A percentile compares a stretch with the other conserved stretches of the same genome.
Evolutionary conservation across 2,329 filamentous ascomycete genomes (phyloP).

Genomic region (Sclerotinia trifoliorum): DNA sequence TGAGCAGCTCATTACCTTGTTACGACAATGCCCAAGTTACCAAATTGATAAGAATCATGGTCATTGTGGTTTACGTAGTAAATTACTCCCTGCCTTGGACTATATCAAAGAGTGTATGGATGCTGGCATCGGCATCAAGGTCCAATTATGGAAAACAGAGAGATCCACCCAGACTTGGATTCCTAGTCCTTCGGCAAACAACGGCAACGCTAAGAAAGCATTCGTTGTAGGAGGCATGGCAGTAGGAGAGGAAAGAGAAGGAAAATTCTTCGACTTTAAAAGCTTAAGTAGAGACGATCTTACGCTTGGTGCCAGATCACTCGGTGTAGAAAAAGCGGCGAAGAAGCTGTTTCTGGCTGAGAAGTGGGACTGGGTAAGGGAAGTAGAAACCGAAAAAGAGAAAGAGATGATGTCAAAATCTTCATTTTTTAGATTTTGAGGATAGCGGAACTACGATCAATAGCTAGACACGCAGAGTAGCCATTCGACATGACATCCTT

Average conservation of each 20-base stretch:
- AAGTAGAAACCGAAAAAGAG: conserved; percentile 19
- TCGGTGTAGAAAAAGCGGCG: conserved; percentile 53
- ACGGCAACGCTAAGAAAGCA: conserved; percentile 23
- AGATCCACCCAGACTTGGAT: conserved; percentile 35
- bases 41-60: conserved; percentile 72
- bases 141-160: conserved; percentile 32
- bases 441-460: background rate
- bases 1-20: conserved; percentile 55
- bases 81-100: conserved; percentile 64
- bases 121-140: conserved; percentile 32
- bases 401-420: conserved; percentile 27
- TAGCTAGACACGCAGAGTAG: background rate
- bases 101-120: conserved; percentile 59
- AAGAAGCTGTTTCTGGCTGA: conserved; percentile 55
- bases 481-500: background rate
- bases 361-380: conserved; percentile 56
- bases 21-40: conserved; percentile 68
- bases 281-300: conserved; percentile 50
- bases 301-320: conserved; percentile 49
- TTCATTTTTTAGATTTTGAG: conserved; percentile 21
- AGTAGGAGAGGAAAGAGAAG: conserved; percentile 25
- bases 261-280: conserved; percentile 44
- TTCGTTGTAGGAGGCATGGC: conserved; percentile 32
- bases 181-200: background rate
- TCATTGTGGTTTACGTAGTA: conserved; percentile 68